Evolutionary conservation across 1,284 basidiomycete species (phyloP).

Genomic region (Apiotrichum montevideense): DNA sequence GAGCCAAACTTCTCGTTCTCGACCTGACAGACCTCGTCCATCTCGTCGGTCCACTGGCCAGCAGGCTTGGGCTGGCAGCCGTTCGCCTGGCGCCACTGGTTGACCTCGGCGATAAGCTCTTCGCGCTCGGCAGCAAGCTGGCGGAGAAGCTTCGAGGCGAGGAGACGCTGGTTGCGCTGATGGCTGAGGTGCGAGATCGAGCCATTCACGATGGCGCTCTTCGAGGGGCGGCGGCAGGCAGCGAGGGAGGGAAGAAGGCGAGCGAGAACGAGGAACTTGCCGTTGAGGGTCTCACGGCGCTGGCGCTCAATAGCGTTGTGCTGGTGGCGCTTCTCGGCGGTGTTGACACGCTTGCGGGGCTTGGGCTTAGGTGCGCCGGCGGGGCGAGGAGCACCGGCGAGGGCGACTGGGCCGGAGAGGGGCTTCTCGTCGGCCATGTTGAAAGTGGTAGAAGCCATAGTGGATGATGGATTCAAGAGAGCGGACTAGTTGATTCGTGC

Average conservation of each 20-base stretch:
- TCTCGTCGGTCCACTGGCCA: constrained; percentile 47
- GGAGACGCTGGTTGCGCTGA: constrained; percentile 67
- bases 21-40: constrained; percentile 43
- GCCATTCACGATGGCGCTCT: constrained; percentile 89
- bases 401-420: constrained; percentile 11
- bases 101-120: constrained; percentile 71
- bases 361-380: constrained; percentile 54
- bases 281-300: constrained; percentile 82
- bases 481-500: no score
- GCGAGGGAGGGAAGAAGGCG: constrained; percentile 81
- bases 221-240: constrained; percentile 82
- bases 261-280: constrained; percentile 78
- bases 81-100: constrained; percentile 75
- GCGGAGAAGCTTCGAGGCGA: constrained; percentile 70
- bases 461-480: no score
- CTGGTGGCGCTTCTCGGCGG: constrained; percentile 83
- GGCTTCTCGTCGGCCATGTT: neutral
- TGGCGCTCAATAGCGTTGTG: constrained; percentile 93
- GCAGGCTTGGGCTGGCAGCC: constrained; percentile 50
- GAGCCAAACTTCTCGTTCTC: constrained; percentile 46
- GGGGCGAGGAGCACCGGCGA: constrained; percentile 18
- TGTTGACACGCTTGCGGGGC: constrained; percentile 69
- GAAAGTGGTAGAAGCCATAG: no score
- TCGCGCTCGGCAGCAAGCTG: constrained; percentile 68
- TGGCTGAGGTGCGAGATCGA: constrained; percentile 77